phyloP scores from a whole-genome alignment of 768 basidiomycete genomes.

The Pleurotus cornucopiae region DNA sequence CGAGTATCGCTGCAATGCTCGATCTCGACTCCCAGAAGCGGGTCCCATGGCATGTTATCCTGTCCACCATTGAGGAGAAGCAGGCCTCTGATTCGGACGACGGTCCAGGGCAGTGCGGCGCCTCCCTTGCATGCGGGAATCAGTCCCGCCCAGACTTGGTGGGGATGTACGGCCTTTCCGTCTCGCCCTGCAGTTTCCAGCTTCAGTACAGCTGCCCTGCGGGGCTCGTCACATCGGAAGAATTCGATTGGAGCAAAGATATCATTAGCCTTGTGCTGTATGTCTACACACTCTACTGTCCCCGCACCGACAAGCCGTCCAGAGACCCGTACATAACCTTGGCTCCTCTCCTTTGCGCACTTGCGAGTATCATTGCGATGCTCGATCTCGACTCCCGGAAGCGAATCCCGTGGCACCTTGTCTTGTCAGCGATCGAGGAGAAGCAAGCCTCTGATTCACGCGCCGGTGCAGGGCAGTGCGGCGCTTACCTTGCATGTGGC shows the following conservation, averaged over 20 bases:
- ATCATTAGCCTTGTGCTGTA: background rate
- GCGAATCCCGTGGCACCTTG: background rate
- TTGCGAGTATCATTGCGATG: background rate
- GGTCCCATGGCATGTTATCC: background rate
- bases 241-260: background rate
- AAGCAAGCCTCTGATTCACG: background rate
- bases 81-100: background rate
- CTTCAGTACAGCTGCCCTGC: background rate
- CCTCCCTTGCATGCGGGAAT: background rate
- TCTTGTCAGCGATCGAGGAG: background rate
- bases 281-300: background rate
- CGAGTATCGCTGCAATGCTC: background rate
- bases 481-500: background rate
- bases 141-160: constrained; percentile 1
- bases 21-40: background rate
- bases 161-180: background rate
- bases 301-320: background rate
- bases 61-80: background rate
- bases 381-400: background rate
- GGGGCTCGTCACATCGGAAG: background rate
- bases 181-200: background rate
- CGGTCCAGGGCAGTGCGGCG: background rate
- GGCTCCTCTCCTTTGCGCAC: too few species aligned
- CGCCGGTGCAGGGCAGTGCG: background rate
- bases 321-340: background rate